phyloP scores from a whole-genome alignment of 164 flowering plant genomes.

The Sedum album region DNA sequence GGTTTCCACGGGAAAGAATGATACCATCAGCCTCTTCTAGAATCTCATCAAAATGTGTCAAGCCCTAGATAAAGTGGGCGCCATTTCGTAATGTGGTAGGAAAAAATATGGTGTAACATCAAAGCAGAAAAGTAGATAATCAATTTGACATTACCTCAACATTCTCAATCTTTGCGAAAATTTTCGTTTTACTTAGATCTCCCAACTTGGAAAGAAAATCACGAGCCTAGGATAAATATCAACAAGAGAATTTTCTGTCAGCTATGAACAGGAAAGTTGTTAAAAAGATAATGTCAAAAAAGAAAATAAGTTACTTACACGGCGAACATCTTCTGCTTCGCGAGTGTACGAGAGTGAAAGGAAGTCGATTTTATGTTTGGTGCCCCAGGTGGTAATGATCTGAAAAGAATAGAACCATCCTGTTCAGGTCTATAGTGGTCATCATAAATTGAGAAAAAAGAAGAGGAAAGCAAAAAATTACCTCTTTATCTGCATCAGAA shows the following conservation, averaged over 20 bases:
- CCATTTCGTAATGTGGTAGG: not conserved
- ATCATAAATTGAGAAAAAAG: not conserved
- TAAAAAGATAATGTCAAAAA: not conserved
- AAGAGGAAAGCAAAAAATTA: conserved; percentile 13
- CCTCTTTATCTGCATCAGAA: conserved; percentile 72
- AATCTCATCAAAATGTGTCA: conserved; percentile 29
- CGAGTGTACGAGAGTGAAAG: conserved; percentile 9
- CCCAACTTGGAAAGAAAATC: conserved; percentile 13
- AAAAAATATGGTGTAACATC: not conserved
- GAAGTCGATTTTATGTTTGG: conserved; percentile 8
- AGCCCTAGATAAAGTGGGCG: conserved; percentile 3
- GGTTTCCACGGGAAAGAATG: conserved; percentile 74
- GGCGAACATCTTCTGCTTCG: conserved; percentile 11
- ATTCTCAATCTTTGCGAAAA: conserved; percentile 13
- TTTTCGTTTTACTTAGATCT: conserved; percentile 12
- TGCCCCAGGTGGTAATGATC: conserved; percentile 10
- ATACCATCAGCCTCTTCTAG: conserved; percentile 89
- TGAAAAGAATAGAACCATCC: not conserved
- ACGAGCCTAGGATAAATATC: conserved; percentile 15
- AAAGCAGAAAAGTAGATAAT: not conserved
- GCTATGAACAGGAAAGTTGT: not conserved
- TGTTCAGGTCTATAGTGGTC: not conserved
- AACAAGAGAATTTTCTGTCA: conserved; percentile 8
- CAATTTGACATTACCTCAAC: conserved; percentile 5
- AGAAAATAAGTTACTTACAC: not conserved